A percentile compares a stretch with the other conserved stretches of the same genome.
Evolutionary conservation across 2,329 filamentous ascomycete genomes (phyloP).

Genomic region (Penicillium sp.): DNA sequence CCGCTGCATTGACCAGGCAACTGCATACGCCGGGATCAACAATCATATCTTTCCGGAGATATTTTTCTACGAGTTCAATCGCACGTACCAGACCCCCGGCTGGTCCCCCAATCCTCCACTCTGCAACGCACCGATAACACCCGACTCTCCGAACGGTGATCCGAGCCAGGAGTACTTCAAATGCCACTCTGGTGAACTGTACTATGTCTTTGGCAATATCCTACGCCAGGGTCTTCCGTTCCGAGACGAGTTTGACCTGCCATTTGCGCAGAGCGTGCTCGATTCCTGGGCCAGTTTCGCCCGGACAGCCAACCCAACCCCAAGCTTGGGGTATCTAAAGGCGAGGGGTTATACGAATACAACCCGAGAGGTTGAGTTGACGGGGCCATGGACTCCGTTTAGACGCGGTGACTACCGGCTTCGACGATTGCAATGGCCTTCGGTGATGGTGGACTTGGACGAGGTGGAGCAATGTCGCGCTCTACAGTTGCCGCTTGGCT

Average conservation of each 20-base stretch:
- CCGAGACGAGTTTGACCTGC: slow-evolving; percentile 20
- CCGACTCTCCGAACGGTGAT: slow-evolving; percentile 44
- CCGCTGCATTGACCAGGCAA: slow-evolving; percentile 58
- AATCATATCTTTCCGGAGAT: slow-evolving; percentile 47
- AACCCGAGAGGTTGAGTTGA: slow-evolving; percentile 4
- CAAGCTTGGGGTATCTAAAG: slow-evolving; percentile 12
- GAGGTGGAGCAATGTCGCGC: slow-evolving; percentile 15
- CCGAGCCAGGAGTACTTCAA: slow-evolving; percentile 49
- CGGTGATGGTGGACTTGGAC: slow-evolving; percentile 11
- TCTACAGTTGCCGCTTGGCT: slow-evolving; percentile 11
- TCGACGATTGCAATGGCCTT: slow-evolving; percentile 18
- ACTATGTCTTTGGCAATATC: slow-evolving; percentile 53
- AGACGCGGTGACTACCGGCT: slow-evolving; percentile 4
- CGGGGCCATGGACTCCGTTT: slow-evolving; percentile 12
- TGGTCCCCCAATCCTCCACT: slow-evolving; percentile 51
- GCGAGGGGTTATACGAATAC: slow-evolving; percentile 20
- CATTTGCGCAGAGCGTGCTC: slow-evolving; percentile 22
- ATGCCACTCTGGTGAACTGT: slow-evolving; percentile 55
- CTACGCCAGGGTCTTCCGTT: slow-evolving; percentile 14
- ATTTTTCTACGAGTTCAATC: slow-evolving; percentile 59
- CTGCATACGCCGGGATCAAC: slow-evolving; percentile 48
- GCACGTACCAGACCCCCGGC: slow-evolving; percentile 48
- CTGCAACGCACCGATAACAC: slow-evolving; percentile 43
- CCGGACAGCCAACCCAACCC: slow-evolving; percentile 15
- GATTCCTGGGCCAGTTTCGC: slow-evolving; percentile 26